Percentiles rank a stretch among this genome's conserved stretches.
These are phyloP conservation scores for Sphagnurus paluster DNA, from an alignment of 1,284 basidiomycete species.

Conservation along the genomic window DNA sequence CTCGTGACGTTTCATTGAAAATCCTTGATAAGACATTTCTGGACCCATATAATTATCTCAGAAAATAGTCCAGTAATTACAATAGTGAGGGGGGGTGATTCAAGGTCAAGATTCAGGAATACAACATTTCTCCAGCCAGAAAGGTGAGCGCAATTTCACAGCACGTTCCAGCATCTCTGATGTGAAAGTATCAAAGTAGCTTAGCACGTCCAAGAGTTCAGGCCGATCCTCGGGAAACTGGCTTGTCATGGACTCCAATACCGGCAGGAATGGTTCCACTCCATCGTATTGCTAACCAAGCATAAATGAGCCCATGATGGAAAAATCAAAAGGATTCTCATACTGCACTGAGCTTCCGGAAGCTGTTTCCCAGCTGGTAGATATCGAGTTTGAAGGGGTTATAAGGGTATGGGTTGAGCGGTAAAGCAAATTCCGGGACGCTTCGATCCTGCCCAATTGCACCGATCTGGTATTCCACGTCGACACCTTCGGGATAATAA, in stretches of 20 bases:
- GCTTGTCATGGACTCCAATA: neutral
- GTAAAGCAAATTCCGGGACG: slow-evolving; percentile 12
- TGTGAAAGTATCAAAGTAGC: no score
- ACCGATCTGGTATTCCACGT: neutral
- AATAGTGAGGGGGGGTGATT: no score
- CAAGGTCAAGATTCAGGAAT: no score
- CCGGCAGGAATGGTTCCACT: neutral
- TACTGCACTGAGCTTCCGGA: neutral
- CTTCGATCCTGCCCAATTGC: slow-evolving; percentile 14
- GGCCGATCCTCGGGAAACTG: neutral
- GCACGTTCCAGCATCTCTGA: no score
- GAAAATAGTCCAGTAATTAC: no score
- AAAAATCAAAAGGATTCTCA: neutral
- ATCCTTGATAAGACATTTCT: no score
- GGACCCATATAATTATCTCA: no score
- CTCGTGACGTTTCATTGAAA: no score
- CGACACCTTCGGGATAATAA: neutral
- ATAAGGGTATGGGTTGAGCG: neutral
- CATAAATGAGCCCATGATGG: neutral
- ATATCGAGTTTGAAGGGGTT: neutral
- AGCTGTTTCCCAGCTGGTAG: neutral
- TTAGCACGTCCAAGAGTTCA: no score
- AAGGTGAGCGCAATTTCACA: no score
- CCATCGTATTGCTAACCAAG: neutral
- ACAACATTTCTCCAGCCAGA: no score